Evolutionary conservation across 192 early-diverging fungal genomes (phyloP).

Genomic region (Coemansia sp.): DNA sequence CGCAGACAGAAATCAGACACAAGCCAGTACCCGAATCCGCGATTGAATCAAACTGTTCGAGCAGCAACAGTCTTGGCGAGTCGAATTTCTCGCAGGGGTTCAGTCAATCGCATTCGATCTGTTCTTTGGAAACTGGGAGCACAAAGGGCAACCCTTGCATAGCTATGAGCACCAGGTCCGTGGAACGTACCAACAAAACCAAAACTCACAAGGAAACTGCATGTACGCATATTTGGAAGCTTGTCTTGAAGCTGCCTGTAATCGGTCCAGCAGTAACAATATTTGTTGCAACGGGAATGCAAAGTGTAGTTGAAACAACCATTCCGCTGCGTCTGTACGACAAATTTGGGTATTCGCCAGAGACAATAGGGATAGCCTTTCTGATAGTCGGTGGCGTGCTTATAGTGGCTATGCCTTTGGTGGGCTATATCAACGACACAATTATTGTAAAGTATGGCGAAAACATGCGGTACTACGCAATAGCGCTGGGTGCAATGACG

Average conservation of each 20-base stretch:
- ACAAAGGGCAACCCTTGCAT: not conserved
- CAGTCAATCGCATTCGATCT: not conserved
- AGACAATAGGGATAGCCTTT: slow-evolving; percentile 42
- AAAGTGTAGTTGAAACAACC: slow-evolving; percentile 45
- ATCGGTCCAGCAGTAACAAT: slow-evolving; percentile 42
- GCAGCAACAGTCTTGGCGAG: not conserved
- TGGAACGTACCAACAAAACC: not conserved
- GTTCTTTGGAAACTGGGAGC: not conserved
- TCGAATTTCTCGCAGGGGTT: not conserved
- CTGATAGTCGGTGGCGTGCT: slow-evolving; percentile 46
- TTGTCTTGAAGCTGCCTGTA: slow-evolving; percentile 33
- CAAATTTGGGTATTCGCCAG: slow-evolving; percentile 42
- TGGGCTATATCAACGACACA: slow-evolving; percentile 35
- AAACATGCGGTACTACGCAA: slow-evolving; percentile 50
- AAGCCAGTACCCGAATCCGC: not conserved
- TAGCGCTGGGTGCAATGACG: slow-evolving; percentile 17
- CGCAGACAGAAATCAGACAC: not conserved
- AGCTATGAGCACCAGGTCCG: not conserved
- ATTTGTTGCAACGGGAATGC: slow-evolving; percentile 50
- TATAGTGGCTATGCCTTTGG: slow-evolving; percentile 42
- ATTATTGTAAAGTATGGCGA: slow-evolving; percentile 29
- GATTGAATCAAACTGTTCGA: not conserved
- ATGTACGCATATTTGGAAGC: slow-evolving; percentile 18
- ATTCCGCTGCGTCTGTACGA: slow-evolving; percentile 46
- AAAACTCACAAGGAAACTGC: not conserved